Evolutionary conservation across 768 basidiomycete genomes (phyloP).

Genomic region (Kwoniella heveanensis): DNA sequence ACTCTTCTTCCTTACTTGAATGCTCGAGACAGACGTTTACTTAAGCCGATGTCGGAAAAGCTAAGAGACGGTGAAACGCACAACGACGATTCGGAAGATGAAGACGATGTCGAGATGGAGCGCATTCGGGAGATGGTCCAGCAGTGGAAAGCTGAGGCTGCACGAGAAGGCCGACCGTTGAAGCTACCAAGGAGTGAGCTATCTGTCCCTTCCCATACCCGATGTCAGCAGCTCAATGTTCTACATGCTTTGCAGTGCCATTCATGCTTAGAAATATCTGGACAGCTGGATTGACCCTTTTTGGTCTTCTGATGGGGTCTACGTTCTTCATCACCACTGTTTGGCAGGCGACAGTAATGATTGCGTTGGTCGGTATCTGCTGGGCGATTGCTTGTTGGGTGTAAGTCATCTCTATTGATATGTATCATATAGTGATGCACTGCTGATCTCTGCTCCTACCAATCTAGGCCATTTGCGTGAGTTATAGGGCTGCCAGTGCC

Average conservation of each 20-base stretch:
- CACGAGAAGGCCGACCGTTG: constrained; percentile 70
- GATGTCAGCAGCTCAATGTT: background rate
- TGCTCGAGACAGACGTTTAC: constrained; percentile 75
- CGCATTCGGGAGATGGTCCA: constrained; percentile 72
- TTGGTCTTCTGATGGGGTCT: constrained; percentile 72
- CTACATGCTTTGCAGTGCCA: constrained; percentile 60
- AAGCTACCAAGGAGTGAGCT: constrained; percentile 68
- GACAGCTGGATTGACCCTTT: constrained; percentile 82
- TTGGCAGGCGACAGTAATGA: constrained; percentile 75
- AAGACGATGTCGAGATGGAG: constrained; percentile 72
- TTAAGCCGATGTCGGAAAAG: constrained; percentile 61
- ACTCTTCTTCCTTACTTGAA: constrained; percentile 77
- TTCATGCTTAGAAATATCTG: constrained; percentile 91
- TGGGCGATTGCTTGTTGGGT: constrained; percentile 99
- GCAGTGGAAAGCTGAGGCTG: constrained; percentile 83
- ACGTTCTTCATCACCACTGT: constrained; percentile 87
- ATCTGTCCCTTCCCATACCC: too few species aligned
- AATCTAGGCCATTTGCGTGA: constrained; percentile 68
- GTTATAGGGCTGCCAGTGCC: too few species aligned
- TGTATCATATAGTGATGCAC: background rate
- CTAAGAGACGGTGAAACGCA: constrained; percentile 57
- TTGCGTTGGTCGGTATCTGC: constrained; percentile 83
- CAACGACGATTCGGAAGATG: constrained; percentile 65
- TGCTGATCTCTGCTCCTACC: constrained; percentile 3
- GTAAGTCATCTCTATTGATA: constrained; percentile 28